Conservation (phyloP, 2,329 filamentous ascomycete species). For the Verticillium klebahnii region DNA sequence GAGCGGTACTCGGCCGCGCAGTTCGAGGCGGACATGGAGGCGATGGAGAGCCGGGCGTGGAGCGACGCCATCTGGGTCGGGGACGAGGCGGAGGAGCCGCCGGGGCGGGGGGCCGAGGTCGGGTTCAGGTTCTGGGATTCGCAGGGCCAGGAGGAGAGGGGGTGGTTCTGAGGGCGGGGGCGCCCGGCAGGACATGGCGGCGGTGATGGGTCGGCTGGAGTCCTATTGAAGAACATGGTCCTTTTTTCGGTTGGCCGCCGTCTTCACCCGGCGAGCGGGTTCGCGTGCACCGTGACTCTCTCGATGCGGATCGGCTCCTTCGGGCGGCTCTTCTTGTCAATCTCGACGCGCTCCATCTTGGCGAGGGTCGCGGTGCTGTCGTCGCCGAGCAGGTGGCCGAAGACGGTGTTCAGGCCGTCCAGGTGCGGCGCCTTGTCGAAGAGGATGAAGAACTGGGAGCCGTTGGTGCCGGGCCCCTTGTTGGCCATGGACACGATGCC, state of each 20-base stretch:
- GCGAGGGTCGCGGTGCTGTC: slow-evolving; percentile 61
- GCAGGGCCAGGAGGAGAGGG: neutral
- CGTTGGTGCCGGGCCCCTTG: slow-evolving; percentile 68
- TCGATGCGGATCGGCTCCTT: slow-evolving; percentile 64
- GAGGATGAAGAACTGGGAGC: slow-evolving; percentile 77
- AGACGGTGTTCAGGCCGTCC: slow-evolving; percentile 80
- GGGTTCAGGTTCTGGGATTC: slow-evolving; percentile 7
- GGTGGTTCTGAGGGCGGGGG: neutral
- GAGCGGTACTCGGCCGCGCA: slow-evolving; percentile 1
- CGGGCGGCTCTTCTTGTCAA: slow-evolving; percentile 75
- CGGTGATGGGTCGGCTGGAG: no score
- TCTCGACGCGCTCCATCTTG: slow-evolving; percentile 64
- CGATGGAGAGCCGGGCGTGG: slow-evolving; percentile 1
- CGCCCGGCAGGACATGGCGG: neutral
- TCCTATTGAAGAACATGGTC: neutral
- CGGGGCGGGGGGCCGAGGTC: slow-evolving; percentile 3
- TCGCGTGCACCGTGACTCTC: slow-evolving; percentile 70
- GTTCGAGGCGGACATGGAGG: slow-evolving; percentile 2
- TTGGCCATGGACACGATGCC: slow-evolving; percentile 77
- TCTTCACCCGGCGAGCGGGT: slow-evolving; percentile 62
- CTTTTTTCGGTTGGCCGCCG: no score
- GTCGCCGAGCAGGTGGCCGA: slow-evolving; percentile 68
- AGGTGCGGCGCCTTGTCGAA: slow-evolving; percentile 75
- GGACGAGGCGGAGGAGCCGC: slow-evolving; percentile 8
- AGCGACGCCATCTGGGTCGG: slow-evolving; percentile 13